Percentiles rank a stretch among this genome's conserved stretches.
These are phyloP conservation scores for Pichia sorboxylosa DNA, from an alignment of 1,139 yeast species.

Conservation along the genomic window DNA sequence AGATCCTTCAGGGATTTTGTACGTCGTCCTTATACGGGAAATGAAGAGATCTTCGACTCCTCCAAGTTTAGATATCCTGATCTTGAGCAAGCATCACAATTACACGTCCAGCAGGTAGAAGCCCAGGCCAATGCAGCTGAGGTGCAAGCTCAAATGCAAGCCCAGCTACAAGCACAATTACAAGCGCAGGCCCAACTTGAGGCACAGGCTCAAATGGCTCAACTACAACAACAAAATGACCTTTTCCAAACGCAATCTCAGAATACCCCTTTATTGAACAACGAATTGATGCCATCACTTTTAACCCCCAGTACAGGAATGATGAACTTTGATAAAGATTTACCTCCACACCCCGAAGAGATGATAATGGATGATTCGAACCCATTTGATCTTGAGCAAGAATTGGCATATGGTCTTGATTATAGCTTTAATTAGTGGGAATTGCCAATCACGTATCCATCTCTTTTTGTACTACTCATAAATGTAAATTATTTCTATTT, in stretches of 20 bases:
- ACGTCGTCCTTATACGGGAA: slow-evolving; percentile 53
- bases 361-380: slow-evolving; percentile 18
- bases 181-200: slow-evolving; percentile 1
- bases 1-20: slow-evolving; percentile 70
- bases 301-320: no score
- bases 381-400: slow-evolving; percentile 40
- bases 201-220: slow-evolving; percentile 1
- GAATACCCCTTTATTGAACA: slow-evolving; percentile 13
- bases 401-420: slow-evolving; percentile 48
- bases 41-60: slow-evolving; percentile 36
- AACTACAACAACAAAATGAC: slow-evolving; percentile 10
- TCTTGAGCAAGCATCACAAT: slow-evolving; percentile 1
- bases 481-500: no score
- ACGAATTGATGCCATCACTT: no score
- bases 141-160: slow-evolving; percentile 2
- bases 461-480: no score
- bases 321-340: no score
- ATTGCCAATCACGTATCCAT: no score
- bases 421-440: no score
- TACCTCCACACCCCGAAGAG: slow-evolving; percentile 35
- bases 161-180: not conserved
- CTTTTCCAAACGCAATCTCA: slow-evolving; percentile 14
- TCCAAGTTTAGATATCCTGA: slow-evolving; percentile 8
- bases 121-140: not conserved
- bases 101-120: slow-evolving; percentile 2